Percentiles rank a stretch among this genome's conserved stretches.
Evolutionary conservation across 2,329 filamentous ascomycete genomes (phyloP).

Genomic region (Chaetomium olivaceum): DNA sequence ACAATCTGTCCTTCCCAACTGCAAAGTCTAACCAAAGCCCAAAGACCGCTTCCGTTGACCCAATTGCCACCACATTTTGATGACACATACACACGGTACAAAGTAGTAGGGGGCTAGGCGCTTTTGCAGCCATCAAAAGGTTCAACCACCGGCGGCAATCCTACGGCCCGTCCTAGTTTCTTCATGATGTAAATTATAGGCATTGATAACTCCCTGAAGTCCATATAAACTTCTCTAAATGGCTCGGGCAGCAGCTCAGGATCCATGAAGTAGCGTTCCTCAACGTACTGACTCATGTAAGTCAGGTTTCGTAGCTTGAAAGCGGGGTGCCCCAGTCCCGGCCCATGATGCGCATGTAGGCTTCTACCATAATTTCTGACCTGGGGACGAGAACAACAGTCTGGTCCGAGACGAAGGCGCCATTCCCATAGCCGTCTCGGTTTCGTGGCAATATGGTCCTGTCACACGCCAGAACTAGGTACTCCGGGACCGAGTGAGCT

Average conservation of each 20-base stretch:
- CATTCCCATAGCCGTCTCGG: neutral
- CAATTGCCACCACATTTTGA: too few species aligned
- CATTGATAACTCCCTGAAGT: neutral
- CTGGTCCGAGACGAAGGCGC: neutral
- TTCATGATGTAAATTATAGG: neutral
- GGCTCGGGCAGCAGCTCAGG: neutral
- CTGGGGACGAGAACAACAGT: slow-evolving; percentile 2
- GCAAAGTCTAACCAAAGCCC: too few species aligned
- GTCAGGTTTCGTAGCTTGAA: too few species aligned
- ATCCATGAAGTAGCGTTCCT: neutral
- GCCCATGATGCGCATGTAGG: slow-evolving; percentile 3
- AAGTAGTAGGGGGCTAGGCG: too few species aligned
- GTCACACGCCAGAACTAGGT: slow-evolving; percentile 2
- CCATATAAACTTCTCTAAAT: neutral
- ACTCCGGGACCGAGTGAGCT: neutral
- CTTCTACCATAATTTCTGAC: neutral
- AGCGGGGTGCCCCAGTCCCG: neutral
- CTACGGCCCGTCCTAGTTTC: neutral
- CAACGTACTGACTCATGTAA: neutral
- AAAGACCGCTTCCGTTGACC: too few species aligned
- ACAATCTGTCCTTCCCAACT: too few species aligned
- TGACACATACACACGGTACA: too few species aligned
- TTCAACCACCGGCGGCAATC: neutral
- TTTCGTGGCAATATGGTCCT: neutral
- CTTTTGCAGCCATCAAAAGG: too few species aligned